Percentiles rank a stretch among this genome's conserved stretches.
These are phyloP conservation scores for Suhomyces faveliae DNA, from an alignment of 805 yeast species.

Conservation along the genomic window DNA sequence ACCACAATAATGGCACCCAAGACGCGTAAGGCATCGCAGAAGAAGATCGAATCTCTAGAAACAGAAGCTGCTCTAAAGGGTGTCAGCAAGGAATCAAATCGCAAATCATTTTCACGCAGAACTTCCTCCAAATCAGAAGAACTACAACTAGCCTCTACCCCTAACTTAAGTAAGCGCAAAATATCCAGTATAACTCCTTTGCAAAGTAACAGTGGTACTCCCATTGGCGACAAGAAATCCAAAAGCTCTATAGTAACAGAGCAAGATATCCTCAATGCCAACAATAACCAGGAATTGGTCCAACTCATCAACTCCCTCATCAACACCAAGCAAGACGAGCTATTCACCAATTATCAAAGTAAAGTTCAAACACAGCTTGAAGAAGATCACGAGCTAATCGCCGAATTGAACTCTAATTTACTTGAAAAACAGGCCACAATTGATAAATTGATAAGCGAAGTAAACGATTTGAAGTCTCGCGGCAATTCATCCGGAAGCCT, in stretches of 20 bases:
- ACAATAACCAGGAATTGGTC: slow-evolving; percentile 25
- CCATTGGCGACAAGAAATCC: slow-evolving; percentile 1
- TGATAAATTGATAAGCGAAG: slow-evolving; percentile 21
- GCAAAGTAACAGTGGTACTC: background rate
- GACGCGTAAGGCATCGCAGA: slow-evolving; percentile 10
- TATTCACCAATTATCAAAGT: slow-evolving; percentile 26
- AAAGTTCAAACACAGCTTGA: slow-evolving; percentile 17
- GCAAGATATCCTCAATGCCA: slow-evolving; percentile 29
- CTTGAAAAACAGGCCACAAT: slow-evolving; percentile 28
- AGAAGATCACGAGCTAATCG: slow-evolving; percentile 20
- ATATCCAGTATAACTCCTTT: background rate
- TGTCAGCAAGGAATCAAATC: background rate
- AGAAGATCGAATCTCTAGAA: background rate
- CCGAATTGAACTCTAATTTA: slow-evolving; percentile 23
- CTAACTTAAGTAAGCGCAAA: slow-evolving; percentile 1
- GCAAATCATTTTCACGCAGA: background rate
- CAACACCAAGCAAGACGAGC: slow-evolving; percentile 31
- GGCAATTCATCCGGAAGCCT: background rate
- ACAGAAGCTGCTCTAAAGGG: background rate
- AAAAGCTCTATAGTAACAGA: slow-evolving; percentile 21
- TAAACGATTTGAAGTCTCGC: slow-evolving; percentile 10
- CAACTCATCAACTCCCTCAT: slow-evolving; percentile 30
- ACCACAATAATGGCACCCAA: slow-evolving; percentile 9
- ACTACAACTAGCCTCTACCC: background rate
- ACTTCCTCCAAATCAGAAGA: background rate